phyloP scores from a whole-genome alignment of 192 early-diverging fungal species.

The Mortierella hygrophila region DNA sequence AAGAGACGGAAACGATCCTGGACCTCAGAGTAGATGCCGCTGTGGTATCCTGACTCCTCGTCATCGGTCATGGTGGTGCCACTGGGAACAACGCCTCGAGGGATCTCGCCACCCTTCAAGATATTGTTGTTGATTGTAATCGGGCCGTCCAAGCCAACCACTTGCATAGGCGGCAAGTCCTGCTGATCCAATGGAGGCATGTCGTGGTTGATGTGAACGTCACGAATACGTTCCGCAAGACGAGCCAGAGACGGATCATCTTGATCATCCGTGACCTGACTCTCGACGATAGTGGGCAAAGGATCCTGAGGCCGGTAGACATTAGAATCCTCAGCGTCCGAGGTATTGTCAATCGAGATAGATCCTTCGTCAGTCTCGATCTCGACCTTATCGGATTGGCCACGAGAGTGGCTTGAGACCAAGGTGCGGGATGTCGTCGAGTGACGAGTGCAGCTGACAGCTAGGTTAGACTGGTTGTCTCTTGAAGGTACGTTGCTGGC shows the following conservation, averaged over 20 bases:
- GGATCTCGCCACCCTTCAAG: constrained; percentile 33
- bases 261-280: background rate
- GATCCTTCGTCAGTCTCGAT: constrained; percentile 23
- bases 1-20: constrained; percentile 26
- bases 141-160: constrained; percentile 12
- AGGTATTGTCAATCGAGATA: background rate
- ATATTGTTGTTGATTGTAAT: constrained; percentile 30
- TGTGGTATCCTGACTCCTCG: constrained; percentile 47
- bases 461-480: too few relatives aligned
- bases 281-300: background rate
- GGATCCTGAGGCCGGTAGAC: background rate
- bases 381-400: constrained; percentile 5
- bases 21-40: constrained; percentile 25
- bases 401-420: background rate
- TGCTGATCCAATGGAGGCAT: constrained; percentile 45
- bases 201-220: constrained; percentile 29
- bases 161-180: constrained; percentile 34
- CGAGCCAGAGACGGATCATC: background rate
- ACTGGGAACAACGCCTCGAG: constrained; percentile 8
- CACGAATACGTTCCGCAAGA: constrained; percentile 16
- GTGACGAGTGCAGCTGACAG: constrained; percentile 25
- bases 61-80: constrained; percentile 9
- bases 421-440: constrained; percentile 23
- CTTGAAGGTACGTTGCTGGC: too few relatives aligned
- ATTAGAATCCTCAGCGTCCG: constrained; percentile 11